Percentiles rank a stretch among this genome's conserved stretches.
Conservation (phyloP, 495 filamentous ascomycete genomes). For the Lentithecium fluviatile region DNA sequence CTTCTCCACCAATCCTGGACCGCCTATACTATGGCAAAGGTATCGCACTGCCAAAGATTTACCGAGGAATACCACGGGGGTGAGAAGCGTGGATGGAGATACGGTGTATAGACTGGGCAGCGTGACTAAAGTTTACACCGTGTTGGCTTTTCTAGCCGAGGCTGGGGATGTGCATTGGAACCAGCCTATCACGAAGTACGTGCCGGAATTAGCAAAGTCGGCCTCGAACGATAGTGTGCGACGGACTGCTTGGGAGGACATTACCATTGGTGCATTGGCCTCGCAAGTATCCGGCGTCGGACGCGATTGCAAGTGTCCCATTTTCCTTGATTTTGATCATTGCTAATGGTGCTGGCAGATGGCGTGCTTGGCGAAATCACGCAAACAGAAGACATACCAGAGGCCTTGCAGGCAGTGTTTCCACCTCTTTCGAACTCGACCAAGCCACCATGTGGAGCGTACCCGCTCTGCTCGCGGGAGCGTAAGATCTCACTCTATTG, state of each 20-base stretch:
- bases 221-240: conserved; percentile 7
- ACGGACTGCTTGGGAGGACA: conserved; percentile 38
- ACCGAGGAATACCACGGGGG: not conserved
- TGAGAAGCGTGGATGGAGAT: conserved; percentile 33
- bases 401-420: not conserved
- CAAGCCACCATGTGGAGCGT: conserved; percentile 9
- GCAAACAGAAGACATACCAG: conserved; percentile 4
- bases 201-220: conserved; percentile 51
- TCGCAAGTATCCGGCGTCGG: conserved; percentile 47
- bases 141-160: conserved; percentile 48
- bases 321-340: too few relatives aligned
- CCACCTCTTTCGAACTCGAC: not conserved
- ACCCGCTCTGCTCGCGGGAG: conserved; percentile 2
- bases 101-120: conserved; percentile 53
- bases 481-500: not conserved
- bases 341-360: not conserved
- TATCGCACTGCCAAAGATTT: conserved; percentile 7
- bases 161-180: conserved; percentile 48
- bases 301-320: conserved; percentile 27
- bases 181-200: conserved; percentile 51
- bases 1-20: conserved; percentile 9
- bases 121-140: conserved; percentile 51
- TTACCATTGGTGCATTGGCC: conserved; percentile 48
- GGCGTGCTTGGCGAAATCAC: conserved; percentile 8
- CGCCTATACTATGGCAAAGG: conserved; percentile 3